Evolutionary conservation across 768 basidiomycete species (phyloP), one percentile per base, ranked within the genome.

Genomic region (Xanthoconium stramineum): DNA sequence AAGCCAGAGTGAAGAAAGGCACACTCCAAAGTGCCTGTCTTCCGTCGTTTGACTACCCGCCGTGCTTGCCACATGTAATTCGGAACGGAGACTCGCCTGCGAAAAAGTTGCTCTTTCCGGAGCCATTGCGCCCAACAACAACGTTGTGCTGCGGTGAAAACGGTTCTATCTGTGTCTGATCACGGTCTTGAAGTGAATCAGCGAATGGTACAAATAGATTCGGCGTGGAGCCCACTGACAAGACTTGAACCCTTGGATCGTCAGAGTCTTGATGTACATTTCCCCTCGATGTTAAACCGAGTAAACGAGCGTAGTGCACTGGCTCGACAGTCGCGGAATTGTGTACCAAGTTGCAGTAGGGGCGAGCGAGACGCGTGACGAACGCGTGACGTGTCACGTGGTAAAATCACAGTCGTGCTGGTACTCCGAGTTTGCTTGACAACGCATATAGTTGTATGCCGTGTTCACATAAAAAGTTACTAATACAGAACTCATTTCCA

Each of bases 91-190:
- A 69, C 86, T 61, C 50, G 89, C 92, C 94, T 37, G 91, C 87
- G 72, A 99, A 99, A 80, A 99, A 98, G 71, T 98, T 99, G 66
- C 91, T 94, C 79, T 99, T 99, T 49, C 97, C 97, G 7, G 91
- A 93, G 13, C 97, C 97, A 81, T 99, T 98, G 42, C 97, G 77
- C 14, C 97, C 96, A 9, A 98, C 95, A 10, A 98, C 94, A 12
- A 98, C 94, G 74, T 98, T 98, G 69, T 97, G 94, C 47, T 80
- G 85, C 1, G 94, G 85, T 20, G 88, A 91, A 74, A 99, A 99
- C 0, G 95, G 95, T 63, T 98, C 95, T 56, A 97, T 92, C 64
- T 90, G 87, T 0, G 88, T 92, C 68, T 93, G 89, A 76, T 93
- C 91, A 58, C 89, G 83, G 69, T 92, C 89, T 91, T 62, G 57